phyloP scores from a whole-genome alignment of 2,329 filamentous ascomycete genomes.

The Aspergillus unguis region DNA sequence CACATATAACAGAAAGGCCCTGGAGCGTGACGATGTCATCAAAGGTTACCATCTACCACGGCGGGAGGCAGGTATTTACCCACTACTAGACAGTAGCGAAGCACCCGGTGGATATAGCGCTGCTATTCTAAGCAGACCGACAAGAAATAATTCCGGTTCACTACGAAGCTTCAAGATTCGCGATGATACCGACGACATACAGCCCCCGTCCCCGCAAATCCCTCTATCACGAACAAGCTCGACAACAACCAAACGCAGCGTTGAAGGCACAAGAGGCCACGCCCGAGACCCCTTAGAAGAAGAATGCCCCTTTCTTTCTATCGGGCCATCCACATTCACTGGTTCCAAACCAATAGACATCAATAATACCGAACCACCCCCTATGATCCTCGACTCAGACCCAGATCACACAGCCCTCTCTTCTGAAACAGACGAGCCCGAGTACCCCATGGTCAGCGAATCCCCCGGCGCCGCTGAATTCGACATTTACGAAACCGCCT shows the following conservation, averaged over 20 bases:
- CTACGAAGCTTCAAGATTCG: slow-evolving; percentile 20
- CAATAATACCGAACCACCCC: slow-evolving; percentile 9
- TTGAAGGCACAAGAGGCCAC: slow-evolving; percentile 55
- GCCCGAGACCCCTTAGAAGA: slow-evolving; percentile 64
- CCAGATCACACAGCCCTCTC: slow-evolving; percentile 25
- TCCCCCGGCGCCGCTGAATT: slow-evolving; percentile 81
- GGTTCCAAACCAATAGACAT: slow-evolving; percentile 23
- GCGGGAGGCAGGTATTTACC: slow-evolving; percentile 7
- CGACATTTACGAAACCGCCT: slow-evolving; percentile 84
- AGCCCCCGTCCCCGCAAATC: slow-evolving; percentile 28
- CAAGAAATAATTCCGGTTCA: slow-evolving; percentile 27
- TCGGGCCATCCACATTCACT: slow-evolving; percentile 59
- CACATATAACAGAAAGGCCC: slow-evolving; percentile 48
- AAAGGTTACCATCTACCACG: slow-evolving; percentile 50
- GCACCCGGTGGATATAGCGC: slow-evolving; percentile 14
- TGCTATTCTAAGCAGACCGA: slow-evolving; percentile 17
- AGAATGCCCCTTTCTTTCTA: slow-evolving; percentile 68
- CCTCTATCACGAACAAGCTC: slow-evolving; percentile 30
- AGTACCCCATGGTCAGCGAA: slow-evolving; percentile 64
- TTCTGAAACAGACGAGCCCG: slow-evolving; percentile 2
- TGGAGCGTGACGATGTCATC: slow-evolving; percentile 50
- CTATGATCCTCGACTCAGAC: slow-evolving; percentile 23
- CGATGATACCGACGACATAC: slow-evolving; percentile 19
- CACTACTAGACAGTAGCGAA: slow-evolving; percentile 13
- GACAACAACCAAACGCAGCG: slow-evolving; percentile 35